Evolutionary conservation across 306 rosid genomes (phyloP).

Genomic region (Fragaria ananassa): DNA sequence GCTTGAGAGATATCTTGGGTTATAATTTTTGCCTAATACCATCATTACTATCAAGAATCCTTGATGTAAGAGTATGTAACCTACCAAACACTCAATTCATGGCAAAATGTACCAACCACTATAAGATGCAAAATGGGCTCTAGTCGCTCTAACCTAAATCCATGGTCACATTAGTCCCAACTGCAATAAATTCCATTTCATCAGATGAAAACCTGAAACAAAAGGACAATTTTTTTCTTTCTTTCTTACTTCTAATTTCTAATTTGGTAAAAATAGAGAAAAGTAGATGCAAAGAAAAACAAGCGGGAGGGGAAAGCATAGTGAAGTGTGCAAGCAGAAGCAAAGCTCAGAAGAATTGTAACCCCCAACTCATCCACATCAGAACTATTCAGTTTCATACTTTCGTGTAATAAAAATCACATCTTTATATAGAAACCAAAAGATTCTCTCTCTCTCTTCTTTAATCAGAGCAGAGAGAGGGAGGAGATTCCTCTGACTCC

Average conservation of each 20-base stretch:
- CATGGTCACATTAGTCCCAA: neutral
- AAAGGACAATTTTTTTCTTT: too few relatives aligned
- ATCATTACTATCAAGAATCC: too few relatives aligned
- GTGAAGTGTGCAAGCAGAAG: neutral
- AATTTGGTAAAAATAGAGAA: neutral
- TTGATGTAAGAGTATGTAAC: neutral
- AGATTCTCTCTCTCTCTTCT: constrained; percentile 5
- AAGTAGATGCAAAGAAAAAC: neutral
- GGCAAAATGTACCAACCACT: neutral
- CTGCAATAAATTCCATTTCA: neutral
- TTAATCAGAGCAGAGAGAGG: neutral
- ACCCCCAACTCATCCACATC: neutral
- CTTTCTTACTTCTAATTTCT: neutral
- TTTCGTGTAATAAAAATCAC: neutral
- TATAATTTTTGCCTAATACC: neutral
- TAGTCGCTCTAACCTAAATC: neutral
- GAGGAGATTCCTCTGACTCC: neutral
- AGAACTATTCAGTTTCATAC: neutral
- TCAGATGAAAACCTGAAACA: neutral
- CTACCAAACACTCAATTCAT: neutral
- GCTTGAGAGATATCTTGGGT: neutral
- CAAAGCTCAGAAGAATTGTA: neutral
- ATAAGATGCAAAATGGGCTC: neutral
- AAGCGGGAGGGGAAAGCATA: constrained; percentile 1
- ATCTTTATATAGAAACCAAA: neutral